Evolutionary conservation across 1,284 basidiomycete species (phyloP).

Genomic region (Sanghuangporus weigelae): DNA sequence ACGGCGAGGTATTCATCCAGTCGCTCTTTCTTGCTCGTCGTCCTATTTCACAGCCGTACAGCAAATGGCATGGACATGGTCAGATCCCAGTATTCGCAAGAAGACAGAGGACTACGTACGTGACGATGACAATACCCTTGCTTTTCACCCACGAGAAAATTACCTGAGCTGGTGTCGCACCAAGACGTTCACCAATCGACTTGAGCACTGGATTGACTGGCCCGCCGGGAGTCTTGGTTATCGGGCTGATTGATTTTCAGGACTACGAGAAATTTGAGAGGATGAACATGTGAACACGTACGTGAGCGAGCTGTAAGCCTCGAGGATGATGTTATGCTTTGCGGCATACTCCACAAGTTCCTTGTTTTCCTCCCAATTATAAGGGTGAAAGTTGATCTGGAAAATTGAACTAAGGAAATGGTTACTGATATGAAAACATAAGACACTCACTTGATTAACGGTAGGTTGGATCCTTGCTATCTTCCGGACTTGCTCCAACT

Average conservation of each 20-base stretch:
- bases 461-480: conserved; percentile 59
- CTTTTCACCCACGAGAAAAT: conserved; percentile 62
- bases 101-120: conserved; percentile 36
- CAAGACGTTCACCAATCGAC: conserved; percentile 51
- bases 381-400: conserved; percentile 65
- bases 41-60: conserved; percentile 25
- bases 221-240: conserved; percentile 64
- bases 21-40: conserved; percentile 48
- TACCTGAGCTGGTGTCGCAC: conserved; percentile 65
- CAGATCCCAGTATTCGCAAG: not conserved
- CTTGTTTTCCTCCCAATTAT: conserved; percentile 54
- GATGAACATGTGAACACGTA: conserved; percentile 27
- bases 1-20: conserved; percentile 52
- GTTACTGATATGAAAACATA: too few relatives aligned
- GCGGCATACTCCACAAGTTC: conserved; percentile 53
- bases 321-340: conserved; percentile 59
- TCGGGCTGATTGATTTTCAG: conserved; percentile 39
- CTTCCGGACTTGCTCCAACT: conserved; percentile 55
- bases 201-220: conserved; percentile 64
- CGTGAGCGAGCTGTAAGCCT: conserved; percentile 69
- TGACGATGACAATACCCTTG: conserved; percentile 64
- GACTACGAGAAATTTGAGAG: not conserved
- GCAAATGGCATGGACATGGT: not conserved
- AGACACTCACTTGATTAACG: conserved; percentile 61
- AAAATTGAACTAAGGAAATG: not conserved